phyloP scores from a whole-genome alignment of 2,329 filamentous ascomycete genomes.

The Hypoxylon sp. region DNA sequence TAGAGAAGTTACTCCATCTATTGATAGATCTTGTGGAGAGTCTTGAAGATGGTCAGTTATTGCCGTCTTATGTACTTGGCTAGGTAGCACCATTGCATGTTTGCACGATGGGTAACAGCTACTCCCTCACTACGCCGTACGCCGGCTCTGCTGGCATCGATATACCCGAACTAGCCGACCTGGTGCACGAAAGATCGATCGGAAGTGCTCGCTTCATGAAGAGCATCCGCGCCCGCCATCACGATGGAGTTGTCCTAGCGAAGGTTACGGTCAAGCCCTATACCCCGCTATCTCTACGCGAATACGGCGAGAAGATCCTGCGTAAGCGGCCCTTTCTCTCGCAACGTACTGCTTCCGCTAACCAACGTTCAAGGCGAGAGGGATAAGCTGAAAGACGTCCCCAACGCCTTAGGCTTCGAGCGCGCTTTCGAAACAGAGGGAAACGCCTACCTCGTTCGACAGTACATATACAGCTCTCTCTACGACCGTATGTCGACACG shows the following conservation, averaged over 20 bases:
- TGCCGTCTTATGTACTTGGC: slow-evolving; percentile 28
- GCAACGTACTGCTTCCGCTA: slow-evolving; percentile 4
- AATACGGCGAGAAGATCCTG: slow-evolving; percentile 81
- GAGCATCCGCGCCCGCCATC: slow-evolving; percentile 89
- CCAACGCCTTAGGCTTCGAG: slow-evolving; percentile 92
- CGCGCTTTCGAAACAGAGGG: slow-evolving; percentile 91
- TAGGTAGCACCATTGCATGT: slow-evolving; percentile 46
- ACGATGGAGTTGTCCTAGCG: slow-evolving; percentile 90
- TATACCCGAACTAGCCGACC: slow-evolving; percentile 88
- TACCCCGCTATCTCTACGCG: slow-evolving; percentile 80
- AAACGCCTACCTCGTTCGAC: slow-evolving; percentile 91
- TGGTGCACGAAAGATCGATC: slow-evolving; percentile 92
- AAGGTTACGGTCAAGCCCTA: slow-evolving; percentile 97
- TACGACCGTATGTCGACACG: slow-evolving; percentile 97
- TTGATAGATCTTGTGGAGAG: slow-evolving; percentile 13
- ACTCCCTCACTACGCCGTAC: slow-evolving; percentile 91
- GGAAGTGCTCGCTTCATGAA: slow-evolving; percentile 97
- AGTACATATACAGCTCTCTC: slow-evolving; percentile 95
- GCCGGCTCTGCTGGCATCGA: slow-evolving; percentile 95
- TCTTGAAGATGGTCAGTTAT: slow-evolving; percentile 39
- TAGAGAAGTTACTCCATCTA: background rate
- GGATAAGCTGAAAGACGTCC: slow-evolving; percentile 81
- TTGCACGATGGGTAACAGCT: slow-evolving; percentile 88
- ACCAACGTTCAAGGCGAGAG: slow-evolving; percentile 73
- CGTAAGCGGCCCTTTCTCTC: slow-evolving; percentile 62